Percentiles rank a stretch among this genome's conserved stretches.
Conservation (phyloP, 345 rosid species). For the Arabidopsis thaliana region TAIR10.1 NC_003076.8:7307501-7308000, state of each 20-base stretch:
- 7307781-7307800: constrained; percentile 31
- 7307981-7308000: background rate
- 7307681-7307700: constrained; percentile 20
- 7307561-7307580: constrained; percentile 17
- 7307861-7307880: constrained; percentile 38
- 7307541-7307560: background rate
- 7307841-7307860: constrained; percentile 22
- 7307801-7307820: constrained; percentile 33
- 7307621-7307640: constrained; percentile 30
- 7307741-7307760: constrained; percentile 31
- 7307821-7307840: background rate
- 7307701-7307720: background rate
- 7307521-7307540: constrained; percentile 35
- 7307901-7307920: constrained; percentile 19
- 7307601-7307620: background rate
- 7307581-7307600: no score
- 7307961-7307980: background rate
- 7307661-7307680: constrained; percentile 9
- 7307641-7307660: constrained; percentile 11
- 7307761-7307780: constrained; percentile 33
- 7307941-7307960: background rate
- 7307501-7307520: constrained; percentile 41
- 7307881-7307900: background rate
- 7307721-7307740: constrained; percentile 10
- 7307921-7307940: background rate